phyloP scores from a whole-genome alignment of 768 basidiomycete species.

The Lentinula boryana region DNA sequence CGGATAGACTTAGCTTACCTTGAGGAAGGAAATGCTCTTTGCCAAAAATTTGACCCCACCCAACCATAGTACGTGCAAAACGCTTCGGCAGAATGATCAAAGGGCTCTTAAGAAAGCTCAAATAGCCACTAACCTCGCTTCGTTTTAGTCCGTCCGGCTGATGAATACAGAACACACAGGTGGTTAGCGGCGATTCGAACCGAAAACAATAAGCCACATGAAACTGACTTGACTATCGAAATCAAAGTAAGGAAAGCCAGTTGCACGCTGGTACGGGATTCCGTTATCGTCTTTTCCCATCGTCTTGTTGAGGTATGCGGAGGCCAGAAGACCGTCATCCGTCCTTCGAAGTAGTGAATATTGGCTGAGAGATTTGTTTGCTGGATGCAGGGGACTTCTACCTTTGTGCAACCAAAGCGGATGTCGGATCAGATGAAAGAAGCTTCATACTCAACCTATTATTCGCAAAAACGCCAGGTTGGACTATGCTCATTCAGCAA shows the following conservation, averaged over 20 bases:
- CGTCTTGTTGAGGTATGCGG: conserved; percentile 23
- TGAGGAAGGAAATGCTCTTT: conserved; percentile 20
- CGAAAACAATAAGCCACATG: background rate
- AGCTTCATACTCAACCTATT: conserved; percentile 32
- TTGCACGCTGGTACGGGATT: conserved; percentile 12
- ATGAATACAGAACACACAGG: too few species aligned
- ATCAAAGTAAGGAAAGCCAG: conserved; percentile 14
- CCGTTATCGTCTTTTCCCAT: conserved; percentile 11
- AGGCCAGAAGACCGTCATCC: conserved; percentile 17
- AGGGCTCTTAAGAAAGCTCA: background rate
- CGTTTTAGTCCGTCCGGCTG: conserved; percentile 12
- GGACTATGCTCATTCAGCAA: conserved; percentile 17
- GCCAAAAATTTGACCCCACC: conserved; percentile 21
- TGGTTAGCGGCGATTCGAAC: background rate
- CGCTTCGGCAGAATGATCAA: conserved; percentile 9
- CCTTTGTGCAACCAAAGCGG: conserved; percentile 19
- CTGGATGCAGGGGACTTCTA: conserved; percentile 2
- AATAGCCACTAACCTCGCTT: conserved; percentile 6
- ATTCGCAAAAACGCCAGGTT: conserved; percentile 31
- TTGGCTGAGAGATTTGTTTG: background rate
- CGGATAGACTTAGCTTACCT: conserved; percentile 12
- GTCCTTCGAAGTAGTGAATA: conserved; percentile 1
- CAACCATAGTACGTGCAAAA: conserved; percentile 25
- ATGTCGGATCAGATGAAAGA: conserved; percentile 23
- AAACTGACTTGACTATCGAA: conserved; percentile 9